Evolutionary conservation across 768 basidiomycete genomes (phyloP).

Genomic region (Galerina sulciceps): DNA sequence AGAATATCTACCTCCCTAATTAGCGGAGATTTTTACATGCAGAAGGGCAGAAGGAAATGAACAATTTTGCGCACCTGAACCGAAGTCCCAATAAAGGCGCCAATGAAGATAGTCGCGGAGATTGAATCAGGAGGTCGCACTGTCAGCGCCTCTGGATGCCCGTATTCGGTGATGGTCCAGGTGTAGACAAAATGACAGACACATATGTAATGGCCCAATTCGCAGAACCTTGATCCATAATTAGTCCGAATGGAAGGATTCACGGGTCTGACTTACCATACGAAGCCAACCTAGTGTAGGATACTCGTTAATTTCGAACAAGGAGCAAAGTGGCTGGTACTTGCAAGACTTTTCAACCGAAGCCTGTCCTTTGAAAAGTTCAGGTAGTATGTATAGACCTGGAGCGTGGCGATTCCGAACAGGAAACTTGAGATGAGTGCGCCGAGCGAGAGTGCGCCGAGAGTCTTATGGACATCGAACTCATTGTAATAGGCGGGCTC

Average conservation of each 20-base stretch:
- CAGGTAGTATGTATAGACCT: no score
- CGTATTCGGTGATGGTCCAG: slow-evolving; percentile 1
- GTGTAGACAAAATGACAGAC: slow-evolving; percentile 8
- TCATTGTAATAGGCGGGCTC: no score
- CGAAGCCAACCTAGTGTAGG: neutral
- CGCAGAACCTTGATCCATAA: neutral
- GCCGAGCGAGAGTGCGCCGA: no score
- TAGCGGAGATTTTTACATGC: no score
- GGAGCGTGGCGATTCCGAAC: no score
- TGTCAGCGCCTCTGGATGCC: neutral
- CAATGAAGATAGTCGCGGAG: neutral
- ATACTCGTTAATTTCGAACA: no score
- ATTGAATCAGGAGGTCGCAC: neutral
- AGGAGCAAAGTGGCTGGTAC: no score
- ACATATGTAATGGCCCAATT: slow-evolving; percentile 1
- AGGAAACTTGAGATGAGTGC: no score
- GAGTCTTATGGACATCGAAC: no score
- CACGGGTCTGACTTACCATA: neutral
- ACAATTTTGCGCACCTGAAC: neutral
- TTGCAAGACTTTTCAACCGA: no score
- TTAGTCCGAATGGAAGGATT: neutral
- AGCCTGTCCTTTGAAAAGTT: no score
- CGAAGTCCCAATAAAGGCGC: neutral
- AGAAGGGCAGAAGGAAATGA: no score
- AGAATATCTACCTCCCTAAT: neutral